These are phyloP conservation scores for Penicillium bovifimosum DNA, from an alignment of 495 filamentous ascomycete genomes.

Conservation along the genomic window DNA sequence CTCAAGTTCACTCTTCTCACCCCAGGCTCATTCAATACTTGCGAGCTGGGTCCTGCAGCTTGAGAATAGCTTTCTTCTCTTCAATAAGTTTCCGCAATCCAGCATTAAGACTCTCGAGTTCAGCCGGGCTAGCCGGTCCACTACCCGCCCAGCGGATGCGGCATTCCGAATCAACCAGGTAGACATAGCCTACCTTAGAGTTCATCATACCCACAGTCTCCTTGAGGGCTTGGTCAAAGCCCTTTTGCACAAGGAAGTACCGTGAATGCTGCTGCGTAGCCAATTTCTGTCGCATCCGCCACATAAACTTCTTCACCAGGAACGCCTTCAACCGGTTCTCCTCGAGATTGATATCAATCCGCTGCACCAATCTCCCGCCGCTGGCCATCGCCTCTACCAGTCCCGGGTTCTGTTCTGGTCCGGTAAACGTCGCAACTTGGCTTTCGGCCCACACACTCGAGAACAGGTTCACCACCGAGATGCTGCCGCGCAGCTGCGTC, in stretches of 20 bases:
- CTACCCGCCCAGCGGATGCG: conserved; percentile 93
- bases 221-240: conserved; percentile 65
- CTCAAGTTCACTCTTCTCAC: background rate
- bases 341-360: conserved; percentile 82
- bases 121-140: conserved; percentile 62
- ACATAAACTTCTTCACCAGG: conserved; percentile 66
- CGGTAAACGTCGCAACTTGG: conserved; percentile 69
- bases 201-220: conserved; percentile 80
- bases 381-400: conserved; percentile 51
- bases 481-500: conserved; percentile 57
- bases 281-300: conserved; percentile 51
- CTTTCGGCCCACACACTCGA: conserved; percentile 76
- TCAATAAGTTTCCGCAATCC: conserved; percentile 63
- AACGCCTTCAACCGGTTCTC: conserved; percentile 69
- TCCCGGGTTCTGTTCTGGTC: conserved; percentile 56
- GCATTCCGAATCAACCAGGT: conserved; percentile 80
- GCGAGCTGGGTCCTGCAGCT: conserved; percentile 11
- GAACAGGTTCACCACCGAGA: conserved; percentile 76
- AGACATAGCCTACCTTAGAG: conserved; percentile 87
- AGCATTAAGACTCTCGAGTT: conserved; percentile 65
- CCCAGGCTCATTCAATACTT: conserved; percentile 4
- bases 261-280: conserved; percentile 56
- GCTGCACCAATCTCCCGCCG: conserved; percentile 48
- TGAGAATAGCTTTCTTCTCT: conserved; percentile 39
- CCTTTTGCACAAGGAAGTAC: conserved; percentile 81